These are phyloP conservation scores for Agaricus sinodeliciosus DNA, from an alignment of 768 basidiomycete genomes.

Conservation along the genomic window DNA sequence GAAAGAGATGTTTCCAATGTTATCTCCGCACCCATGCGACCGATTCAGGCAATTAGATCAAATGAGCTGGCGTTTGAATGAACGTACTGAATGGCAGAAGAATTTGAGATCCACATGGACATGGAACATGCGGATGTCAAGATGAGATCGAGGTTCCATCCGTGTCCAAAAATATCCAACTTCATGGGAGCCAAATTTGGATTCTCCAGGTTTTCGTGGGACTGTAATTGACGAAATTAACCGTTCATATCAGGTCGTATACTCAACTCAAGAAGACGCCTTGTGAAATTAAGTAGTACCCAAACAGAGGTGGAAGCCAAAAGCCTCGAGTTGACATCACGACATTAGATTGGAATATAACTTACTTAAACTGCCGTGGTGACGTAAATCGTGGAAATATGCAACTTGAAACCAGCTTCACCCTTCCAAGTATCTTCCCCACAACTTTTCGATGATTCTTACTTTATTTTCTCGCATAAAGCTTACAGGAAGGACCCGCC, in stretches of 20 bases:
- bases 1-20: background rate
- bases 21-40: background rate
- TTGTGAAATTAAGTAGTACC: too few relatives aligned
- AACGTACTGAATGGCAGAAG: background rate
- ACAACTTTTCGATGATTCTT: background rate
- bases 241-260: too few relatives aligned
- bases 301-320: too few relatives aligned
- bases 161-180: background rate
- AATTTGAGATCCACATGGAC: conserved; percentile 7
- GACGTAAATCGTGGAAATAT: too few relatives aligned
- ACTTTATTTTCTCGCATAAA: background rate
- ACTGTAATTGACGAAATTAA: too few relatives aligned
- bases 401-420: too few relatives aligned
- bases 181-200: background rate
- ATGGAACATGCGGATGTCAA: conserved; percentile 3
- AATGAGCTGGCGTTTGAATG: background rate
- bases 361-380: too few relatives aligned
- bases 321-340: too few relatives aligned
- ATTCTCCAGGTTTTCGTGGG: too few relatives aligned
- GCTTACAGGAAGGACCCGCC: background rate
- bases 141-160: conserved; percentile 3
- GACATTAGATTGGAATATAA: too few relatives aligned
- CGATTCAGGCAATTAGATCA: background rate
- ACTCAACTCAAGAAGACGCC: too few relatives aligned
- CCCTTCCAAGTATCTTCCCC: too few relatives aligned